These are phyloP conservation scores for Eucalyptus fibrosa DNA, from an alignment of 345 rosid species.

Conservation along the genomic window DNA sequence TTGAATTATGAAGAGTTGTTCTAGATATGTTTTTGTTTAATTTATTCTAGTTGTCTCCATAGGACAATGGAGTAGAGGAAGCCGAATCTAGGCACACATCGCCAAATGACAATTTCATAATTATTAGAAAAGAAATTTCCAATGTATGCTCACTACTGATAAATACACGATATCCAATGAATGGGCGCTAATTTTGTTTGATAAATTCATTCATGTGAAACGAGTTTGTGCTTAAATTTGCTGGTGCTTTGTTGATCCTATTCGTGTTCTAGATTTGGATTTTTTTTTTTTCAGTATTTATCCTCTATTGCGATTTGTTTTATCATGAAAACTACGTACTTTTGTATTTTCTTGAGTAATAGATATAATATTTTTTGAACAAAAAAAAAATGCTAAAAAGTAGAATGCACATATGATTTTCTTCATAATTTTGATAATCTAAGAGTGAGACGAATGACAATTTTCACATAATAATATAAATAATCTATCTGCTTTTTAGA, in stretches of 20 bases:
- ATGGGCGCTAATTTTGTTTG: background rate
- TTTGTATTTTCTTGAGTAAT: background rate
- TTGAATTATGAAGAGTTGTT: background rate
- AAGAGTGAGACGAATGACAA: background rate
- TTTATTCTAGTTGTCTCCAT: background rate
- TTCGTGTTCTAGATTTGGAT: background rate
- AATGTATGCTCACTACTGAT: too few species aligned
- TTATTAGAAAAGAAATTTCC: background rate
- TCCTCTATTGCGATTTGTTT: background rate
- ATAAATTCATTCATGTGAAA: fast-evolving
- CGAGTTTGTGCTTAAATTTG: background rate
- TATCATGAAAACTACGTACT: background rate
- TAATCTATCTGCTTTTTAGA: background rate
- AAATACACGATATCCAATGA: background rate
- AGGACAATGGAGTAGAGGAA: background rate
- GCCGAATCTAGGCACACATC: background rate
- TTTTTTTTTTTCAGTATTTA: too few species aligned
- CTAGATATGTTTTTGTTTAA: background rate
- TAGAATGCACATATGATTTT: background rate
- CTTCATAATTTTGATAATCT: background rate
- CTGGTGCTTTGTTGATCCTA: background rate
- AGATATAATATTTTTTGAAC: background rate
- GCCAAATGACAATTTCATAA: background rate
- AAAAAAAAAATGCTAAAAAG: background rate
- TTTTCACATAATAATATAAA: background rate